Conservation (phyloP, 305 asterid species). For the Rubia tinctorum region DNA sequence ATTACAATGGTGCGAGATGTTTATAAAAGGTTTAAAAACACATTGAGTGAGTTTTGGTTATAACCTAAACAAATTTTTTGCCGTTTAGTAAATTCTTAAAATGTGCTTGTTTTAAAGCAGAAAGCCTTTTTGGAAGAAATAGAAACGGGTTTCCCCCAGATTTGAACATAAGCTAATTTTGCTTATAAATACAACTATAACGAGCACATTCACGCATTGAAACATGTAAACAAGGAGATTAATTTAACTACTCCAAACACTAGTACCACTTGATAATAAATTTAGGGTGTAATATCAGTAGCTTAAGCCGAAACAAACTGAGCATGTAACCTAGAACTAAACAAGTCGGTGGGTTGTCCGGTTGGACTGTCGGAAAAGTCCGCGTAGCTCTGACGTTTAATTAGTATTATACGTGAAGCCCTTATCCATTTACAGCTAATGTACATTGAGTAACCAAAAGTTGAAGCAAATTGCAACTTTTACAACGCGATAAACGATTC, state of each 20-base stretch:
- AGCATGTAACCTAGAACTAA: neutral
- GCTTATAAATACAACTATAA: too few species aligned
- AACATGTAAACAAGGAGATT: neutral
- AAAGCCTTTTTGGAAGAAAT: too few species aligned
- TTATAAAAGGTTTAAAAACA: too few species aligned
- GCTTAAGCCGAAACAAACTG: neutral
- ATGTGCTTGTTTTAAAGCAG: too few species aligned
- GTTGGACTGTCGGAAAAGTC: neutral
- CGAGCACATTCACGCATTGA: too few species aligned
- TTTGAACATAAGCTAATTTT: too few species aligned
- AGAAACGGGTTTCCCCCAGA: too few species aligned
- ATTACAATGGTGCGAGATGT: too few species aligned
- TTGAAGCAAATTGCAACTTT: neutral
- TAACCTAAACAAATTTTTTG: too few species aligned
- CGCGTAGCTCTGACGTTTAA: neutral
- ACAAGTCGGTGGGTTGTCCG: conserved; percentile 6
- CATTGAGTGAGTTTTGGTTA: too few species aligned
- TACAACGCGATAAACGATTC: neutral
- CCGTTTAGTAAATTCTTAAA: too few species aligned
- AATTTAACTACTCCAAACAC: neutral
- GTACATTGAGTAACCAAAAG: neutral
- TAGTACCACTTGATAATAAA: neutral
- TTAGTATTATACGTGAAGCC: neutral
- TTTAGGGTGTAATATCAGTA: neutral
- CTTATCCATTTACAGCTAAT: conserved; percentile 13